These are phyloP conservation scores for Neurospora sp. DNA, from an alignment of 2,329 filamentous ascomycete species.

Conservation along the genomic window DNA sequence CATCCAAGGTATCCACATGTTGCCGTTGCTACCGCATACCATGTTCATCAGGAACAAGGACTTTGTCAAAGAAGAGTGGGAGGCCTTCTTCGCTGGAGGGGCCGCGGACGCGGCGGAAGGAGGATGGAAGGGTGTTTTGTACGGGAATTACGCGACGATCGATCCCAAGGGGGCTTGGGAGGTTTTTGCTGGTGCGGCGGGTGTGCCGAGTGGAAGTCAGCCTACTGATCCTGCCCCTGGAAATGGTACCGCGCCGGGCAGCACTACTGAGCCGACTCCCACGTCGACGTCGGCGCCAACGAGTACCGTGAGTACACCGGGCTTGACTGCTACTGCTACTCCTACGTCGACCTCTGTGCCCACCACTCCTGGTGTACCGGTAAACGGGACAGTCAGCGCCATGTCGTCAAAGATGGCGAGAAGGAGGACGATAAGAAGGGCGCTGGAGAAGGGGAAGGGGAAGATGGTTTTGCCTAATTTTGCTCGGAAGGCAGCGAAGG, in stretches of 20 bases:
- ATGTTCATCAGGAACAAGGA: conserved; percentile 52
- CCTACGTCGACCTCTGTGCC: background rate
- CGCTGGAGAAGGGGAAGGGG: background rate
- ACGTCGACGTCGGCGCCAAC: background rate
- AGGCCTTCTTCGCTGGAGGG: conserved; percentile 61
- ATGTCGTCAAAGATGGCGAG: background rate
- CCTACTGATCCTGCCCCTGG: background rate
- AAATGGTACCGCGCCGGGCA: background rate
- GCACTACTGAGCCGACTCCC: background rate
- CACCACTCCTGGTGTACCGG: background rate
- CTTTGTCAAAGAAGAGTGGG: conserved; percentile 80
- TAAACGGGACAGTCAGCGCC: background rate
- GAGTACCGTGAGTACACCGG: conserved; percentile 29
- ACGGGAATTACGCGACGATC: conserved; percentile 70
- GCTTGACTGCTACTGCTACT: conserved; percentile 38
- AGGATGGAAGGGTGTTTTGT: conserved; percentile 80
- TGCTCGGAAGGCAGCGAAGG: background rate
- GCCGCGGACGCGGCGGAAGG: conserved; percentile 55
- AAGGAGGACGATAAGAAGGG: background rate
- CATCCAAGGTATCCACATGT: conserved; percentile 73
- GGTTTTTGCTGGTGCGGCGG: conserved; percentile 47
- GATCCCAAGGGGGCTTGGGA: conserved; percentile 59
- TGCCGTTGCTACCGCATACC: conserved; percentile 61
- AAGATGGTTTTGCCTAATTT: background rate
- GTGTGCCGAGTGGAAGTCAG: background rate